Evolutionary conservation across 2,329 filamentous ascomycete species (phyloP).

Genomic region (Hypomyces rosellus): DNA sequence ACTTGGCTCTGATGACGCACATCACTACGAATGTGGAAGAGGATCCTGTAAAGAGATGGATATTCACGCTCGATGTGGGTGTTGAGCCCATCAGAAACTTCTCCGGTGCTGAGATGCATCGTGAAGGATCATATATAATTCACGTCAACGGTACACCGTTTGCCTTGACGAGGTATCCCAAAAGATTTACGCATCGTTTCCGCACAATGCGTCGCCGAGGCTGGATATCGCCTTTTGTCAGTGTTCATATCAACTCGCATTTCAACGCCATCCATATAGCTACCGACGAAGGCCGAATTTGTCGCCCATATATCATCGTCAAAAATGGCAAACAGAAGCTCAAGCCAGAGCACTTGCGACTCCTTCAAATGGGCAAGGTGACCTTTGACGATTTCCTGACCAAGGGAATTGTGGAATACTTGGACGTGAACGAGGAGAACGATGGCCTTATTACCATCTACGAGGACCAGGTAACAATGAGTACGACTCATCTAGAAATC

Average conservation of each 20-base stretch:
- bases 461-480: constrained; percentile 73
- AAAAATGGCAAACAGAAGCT: constrained; percentile 81
- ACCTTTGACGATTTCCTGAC: constrained; percentile 93
- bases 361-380: constrained; percentile 75
- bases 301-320: constrained; percentile 90
- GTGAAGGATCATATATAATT: constrained; percentile 76
- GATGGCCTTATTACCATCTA: constrained; percentile 89
- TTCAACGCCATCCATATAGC: constrained; percentile 90
- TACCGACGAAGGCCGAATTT: constrained; percentile 94
- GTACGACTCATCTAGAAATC: constrained; percentile 92
- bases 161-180: constrained; percentile 78
- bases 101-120: constrained; percentile 78
- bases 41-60: constrained; percentile 76
- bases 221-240: constrained; percentile 91
- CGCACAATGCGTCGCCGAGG: constrained; percentile 82
- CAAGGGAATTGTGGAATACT: constrained; percentile 86
- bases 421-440: constrained; percentile 98
- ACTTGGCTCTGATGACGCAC: constrained; percentile 96
- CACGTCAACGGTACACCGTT: constrained; percentile 95
- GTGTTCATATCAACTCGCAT: constrained; percentile 92
- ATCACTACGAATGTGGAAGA: constrained; percentile 97
- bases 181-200: constrained; percentile 79
- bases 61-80: constrained; percentile 80
- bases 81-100: constrained; percentile 68
- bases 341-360: constrained; percentile 68